These are phyloP conservation scores for Ceratocystis harringtonii DNA, from an alignment of 2,329 filamentous ascomycete species.

Conservation along the genomic window DNA sequence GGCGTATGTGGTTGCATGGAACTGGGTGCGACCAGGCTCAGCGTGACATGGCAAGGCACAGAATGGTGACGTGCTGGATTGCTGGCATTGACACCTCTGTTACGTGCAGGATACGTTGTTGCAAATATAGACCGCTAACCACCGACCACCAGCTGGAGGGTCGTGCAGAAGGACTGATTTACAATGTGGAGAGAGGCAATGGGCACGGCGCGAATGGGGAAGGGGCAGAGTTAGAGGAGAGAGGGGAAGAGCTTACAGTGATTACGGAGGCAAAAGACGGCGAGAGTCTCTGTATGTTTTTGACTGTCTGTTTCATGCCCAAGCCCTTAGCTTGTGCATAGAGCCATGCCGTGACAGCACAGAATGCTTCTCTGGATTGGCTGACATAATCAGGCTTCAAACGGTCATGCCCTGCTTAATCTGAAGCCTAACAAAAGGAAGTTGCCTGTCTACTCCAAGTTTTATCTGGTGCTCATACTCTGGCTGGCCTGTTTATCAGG, in stretches of 20 bases:
- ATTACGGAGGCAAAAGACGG: background rate
- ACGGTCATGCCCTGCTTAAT: background rate
- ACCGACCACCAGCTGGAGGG: background rate
- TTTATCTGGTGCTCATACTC: background rate
- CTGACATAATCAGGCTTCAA: conserved; percentile 5
- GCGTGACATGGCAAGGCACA: background rate
- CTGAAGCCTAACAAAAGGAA: background rate
- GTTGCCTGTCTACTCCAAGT: background rate
- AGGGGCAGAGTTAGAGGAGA: background rate
- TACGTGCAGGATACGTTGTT: background rate
- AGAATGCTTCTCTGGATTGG: background rate
- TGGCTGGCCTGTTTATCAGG: background rate
- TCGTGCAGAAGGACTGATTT: background rate
- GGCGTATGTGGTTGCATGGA: background rate
- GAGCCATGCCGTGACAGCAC: background rate
- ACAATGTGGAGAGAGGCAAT: background rate
- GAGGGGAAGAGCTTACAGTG: no score
- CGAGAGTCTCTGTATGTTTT: background rate
- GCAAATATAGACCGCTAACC: no score
- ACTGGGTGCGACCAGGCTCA: background rate
- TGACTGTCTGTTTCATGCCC: background rate
- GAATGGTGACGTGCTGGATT: background rate
- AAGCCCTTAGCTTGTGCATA: background rate
- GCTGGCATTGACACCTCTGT: background rate
- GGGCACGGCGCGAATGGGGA: background rate